Conservation (phyloP, 441 rosid species). For the Syzygium syzygioides region DNA sequence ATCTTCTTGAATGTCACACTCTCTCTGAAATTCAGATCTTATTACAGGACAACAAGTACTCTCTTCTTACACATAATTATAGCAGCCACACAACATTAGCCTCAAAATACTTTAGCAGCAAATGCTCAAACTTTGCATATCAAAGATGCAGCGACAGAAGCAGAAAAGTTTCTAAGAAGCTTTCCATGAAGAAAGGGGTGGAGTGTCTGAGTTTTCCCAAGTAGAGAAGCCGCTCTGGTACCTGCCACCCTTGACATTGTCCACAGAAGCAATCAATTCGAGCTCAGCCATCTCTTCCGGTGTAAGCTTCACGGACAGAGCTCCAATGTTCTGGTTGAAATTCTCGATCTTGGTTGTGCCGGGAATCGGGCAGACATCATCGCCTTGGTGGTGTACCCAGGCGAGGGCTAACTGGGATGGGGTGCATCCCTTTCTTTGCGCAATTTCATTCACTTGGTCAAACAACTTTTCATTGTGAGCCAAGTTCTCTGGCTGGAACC, state of each 20-base stretch:
- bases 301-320: background rate
- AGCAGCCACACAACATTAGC: background rate
- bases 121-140: background rate
- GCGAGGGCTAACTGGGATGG: background rate
- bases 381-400: background rate
- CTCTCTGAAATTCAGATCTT: background rate
- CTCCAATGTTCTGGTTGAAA: background rate
- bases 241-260: background rate
- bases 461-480: slow-evolving; percentile 7
- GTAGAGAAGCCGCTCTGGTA: background rate
- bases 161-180: background rate
- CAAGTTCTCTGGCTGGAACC: slow-evolving; percentile 14
- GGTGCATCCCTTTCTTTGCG: background rate
- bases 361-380: background rate
- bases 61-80: background rate
- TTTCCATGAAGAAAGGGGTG: background rate
- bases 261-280: background rate
- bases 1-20: background rate
- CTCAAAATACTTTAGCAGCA: background rate
- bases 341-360: background rate
- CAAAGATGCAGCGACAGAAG: background rate
- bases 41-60: background rate
- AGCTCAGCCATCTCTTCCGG: background rate
- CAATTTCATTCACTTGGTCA: slow-evolving; percentile 1
- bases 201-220: background rate